phyloP scores from a whole-genome alignment of 306 rosid genomes.

The Spatholobus suberectus region DNA sequence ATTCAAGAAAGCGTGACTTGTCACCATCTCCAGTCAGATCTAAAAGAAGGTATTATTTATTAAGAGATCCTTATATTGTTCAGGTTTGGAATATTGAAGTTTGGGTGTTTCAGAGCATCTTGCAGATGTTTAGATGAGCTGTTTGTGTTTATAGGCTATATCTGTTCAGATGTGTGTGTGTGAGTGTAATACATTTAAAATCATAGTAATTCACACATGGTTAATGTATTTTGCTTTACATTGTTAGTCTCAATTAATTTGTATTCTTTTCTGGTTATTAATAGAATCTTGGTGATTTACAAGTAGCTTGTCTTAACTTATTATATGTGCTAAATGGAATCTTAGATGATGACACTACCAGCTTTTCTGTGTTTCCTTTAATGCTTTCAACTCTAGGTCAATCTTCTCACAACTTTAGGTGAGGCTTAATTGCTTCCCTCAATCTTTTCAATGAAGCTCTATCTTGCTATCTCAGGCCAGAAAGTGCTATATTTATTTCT shows the following conservation, averaged over 20 bases:
- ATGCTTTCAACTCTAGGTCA: constrained; percentile 22
- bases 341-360: constrained; percentile 2
- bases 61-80: constrained; percentile 30
- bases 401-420: constrained; percentile 9
- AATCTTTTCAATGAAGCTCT: constrained; percentile 33
- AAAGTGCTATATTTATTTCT: constrained; percentile 22
- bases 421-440: not conserved
- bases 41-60: constrained; percentile 80
- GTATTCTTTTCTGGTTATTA: not conserved
- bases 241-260: not conserved
- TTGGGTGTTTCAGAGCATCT: constrained; percentile 34
- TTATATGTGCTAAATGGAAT: constrained; percentile 16
- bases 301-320: constrained; percentile 26
- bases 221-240: constrained; percentile 5
- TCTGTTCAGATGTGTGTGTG: not conserved
- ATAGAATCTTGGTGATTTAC: constrained; percentile 10
- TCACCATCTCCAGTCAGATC: constrained; percentile 91
- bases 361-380: constrained; percentile 40
- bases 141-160: constrained; percentile 27
- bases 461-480: constrained; percentile 27
- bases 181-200: not conserved
- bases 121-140: constrained; percentile 28
- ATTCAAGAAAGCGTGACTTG: constrained; percentile 71
- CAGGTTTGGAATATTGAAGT: constrained; percentile 40
- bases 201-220: not conserved